Base-by-base conservation (phyloP, 345 rosid genomes). In the Acer yangbiense region DNA sequence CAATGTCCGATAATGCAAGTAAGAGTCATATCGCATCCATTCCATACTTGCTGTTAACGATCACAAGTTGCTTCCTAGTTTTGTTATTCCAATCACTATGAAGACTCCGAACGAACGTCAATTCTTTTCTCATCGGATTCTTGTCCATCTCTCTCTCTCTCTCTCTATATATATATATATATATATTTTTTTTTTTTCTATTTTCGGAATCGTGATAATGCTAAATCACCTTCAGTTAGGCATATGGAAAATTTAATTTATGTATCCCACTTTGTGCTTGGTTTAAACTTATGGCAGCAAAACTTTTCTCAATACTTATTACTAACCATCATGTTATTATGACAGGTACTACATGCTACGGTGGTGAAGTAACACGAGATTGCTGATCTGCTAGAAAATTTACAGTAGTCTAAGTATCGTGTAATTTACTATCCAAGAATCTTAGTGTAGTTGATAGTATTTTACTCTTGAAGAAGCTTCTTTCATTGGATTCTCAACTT, bases 321-420 rank as follows among this genome's bases (percentile, higher is more conserved):
- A 57, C 70, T 50, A 43, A 25, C 79, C 48, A 44, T 62, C 6
- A 46, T 71, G 46, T 74, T 76, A 21, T 72, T 27, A 20, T 77
- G 82, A 66, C 88, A 95, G 99, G 90, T 89, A 61, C 82, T 95
- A 58, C 97, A 95, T 54, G 82, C 87, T 57, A 82, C 97, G 0
- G 91, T 92, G 74, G 76, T 89, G 80, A 92, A 90, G 81, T 98
- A 93, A 80, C 86, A 92, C 61, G 95, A 93, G 84, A 92, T 95
- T 69, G 78, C 89, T 12, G 88, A 89, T 71, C 72, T 85, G 83
- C 87, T 94, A 39, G 95, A 91, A 71, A 84, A 78, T 23, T 48
- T 92, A 81, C 85, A 83, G 21, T 88, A 88, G 62, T 87, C 95
- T 20, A 88, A 83, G 79, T 85, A 83, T 79, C 90, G 73, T 7